Base-by-base conservation (phyloP, 805 yeast genomes). In the Maudiozyma barnettii region DNA sequence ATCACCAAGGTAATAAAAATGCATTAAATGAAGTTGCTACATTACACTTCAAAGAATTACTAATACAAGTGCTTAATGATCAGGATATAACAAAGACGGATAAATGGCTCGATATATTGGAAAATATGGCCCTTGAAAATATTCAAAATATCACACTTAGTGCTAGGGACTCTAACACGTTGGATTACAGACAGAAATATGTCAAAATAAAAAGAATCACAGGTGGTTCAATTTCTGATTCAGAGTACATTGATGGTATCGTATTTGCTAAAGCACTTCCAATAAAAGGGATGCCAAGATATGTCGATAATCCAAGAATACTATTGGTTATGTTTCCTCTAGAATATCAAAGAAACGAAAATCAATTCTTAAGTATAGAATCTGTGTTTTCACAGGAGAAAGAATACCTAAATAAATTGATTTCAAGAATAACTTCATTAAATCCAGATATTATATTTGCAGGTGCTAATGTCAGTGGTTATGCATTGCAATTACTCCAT, bases 211-310 rank as follows among this genome's bases (percentile, higher is more conserved):
- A 93, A 60, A 74, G 88, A 49, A 78, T 91, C 8, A 73, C 82
- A 0, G 98, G 99, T 1, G 93, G 95, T 0, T 49, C 61, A 1
- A 76, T 82, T 1, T 67, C 70, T 5, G 81, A 84, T 39, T 78
- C 91, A 0, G 67, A 68, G 23, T 74, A 77, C 29, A 63, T 91
- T 3, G 81, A 84, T 57, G 99, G 99, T 0, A 65, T 87, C 4
- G 83, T 87, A 3, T 88, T 90, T 64, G 84, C 97, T 0, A 88
- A 89, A 54, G 78, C 81, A 16, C 69, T 90, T 40, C 95, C 96
- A 3, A 71, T 85, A 36, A 86, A 82, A 57, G 63, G 76, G 1
- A 95, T 93, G 99, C 77, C 88, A 0, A 63, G 77, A 5, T 59
- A 62, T 21, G 71, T 95, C 7, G 57, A 60, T 0, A 73, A 77